Percentiles rank a stretch among this genome's conserved stretches.
Conservation (phyloP, 495 filamentous ascomycete species). For the Daldinia decipiens region DNA sequence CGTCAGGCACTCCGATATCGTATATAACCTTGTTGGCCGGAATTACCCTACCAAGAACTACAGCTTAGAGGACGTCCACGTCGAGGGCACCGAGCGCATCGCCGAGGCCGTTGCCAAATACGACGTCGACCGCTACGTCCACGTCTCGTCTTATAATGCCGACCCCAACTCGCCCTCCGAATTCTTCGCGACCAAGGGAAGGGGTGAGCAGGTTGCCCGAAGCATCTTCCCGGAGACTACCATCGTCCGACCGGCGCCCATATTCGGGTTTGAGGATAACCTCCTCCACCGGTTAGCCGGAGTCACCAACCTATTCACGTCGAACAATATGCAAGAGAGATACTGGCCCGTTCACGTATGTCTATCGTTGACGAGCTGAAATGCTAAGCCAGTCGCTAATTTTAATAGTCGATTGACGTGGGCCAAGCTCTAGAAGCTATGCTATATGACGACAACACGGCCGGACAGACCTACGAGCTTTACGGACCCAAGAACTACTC, state of each 20-base stretch:
- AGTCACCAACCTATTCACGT: constrained; percentile 80
- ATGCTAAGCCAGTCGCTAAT: constrained; percentile 5
- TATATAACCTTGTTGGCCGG: constrained; percentile 94
- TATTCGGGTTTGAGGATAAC: constrained; percentile 94
- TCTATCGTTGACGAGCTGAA: constrained; percentile 12
- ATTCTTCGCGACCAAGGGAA: constrained; percentile 89
- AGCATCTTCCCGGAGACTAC: constrained; percentile 97
- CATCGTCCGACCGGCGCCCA: constrained; percentile 91
- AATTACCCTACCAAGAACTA: constrained; percentile 99
- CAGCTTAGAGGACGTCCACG: constrained; percentile 87
- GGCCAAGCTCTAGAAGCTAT: constrained; percentile 87
- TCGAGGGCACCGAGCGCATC: constrained; percentile 95
- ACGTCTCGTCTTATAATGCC: constrained; percentile 95
- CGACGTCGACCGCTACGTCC: constrained; percentile 95
- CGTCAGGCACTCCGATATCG: constrained; percentile 94
- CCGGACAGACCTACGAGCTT: constrained; percentile 91
- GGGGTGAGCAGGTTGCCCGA: constrained; percentile 83
- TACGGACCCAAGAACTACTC: constrained; percentile 95
- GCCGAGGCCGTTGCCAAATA: constrained; percentile 97
- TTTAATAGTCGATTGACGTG: constrained; percentile 80
- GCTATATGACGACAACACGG: constrained; percentile 88
- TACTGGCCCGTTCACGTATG: constrained; percentile 92
- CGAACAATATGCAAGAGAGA: constrained; percentile 91
- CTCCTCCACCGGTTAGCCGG: constrained; percentile 87
- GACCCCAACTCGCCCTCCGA: constrained; percentile 81